These are phyloP conservation scores for Pachysandra terminalis DNA, from an alignment of 164 flowering plant genomes.

Conservation along the genomic window DNA sequence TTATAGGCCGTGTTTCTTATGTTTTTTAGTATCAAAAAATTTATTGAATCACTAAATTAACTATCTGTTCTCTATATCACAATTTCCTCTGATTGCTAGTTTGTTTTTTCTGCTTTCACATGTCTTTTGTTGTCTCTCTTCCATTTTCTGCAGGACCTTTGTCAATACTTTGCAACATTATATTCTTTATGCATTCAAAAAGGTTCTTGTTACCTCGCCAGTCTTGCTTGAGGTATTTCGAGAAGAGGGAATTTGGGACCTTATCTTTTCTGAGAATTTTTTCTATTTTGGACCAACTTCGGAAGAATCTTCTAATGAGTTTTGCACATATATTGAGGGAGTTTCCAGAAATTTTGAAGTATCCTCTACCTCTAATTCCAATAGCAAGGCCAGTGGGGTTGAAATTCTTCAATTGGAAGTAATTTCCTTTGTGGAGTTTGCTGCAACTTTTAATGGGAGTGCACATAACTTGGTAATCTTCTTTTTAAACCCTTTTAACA, in stretches of 20 bases:
- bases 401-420: constrained; percentile 70
- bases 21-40: background rate
- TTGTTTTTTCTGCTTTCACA: background rate
- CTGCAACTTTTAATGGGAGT: constrained; percentile 67
- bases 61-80: background rate
- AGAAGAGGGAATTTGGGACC: constrained; percentile 87
- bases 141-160: constrained; percentile 56
- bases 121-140: constrained; percentile 3
- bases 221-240: constrained; percentile 60
- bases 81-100: background rate
- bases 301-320: constrained; percentile 37
- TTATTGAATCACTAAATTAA: background rate
- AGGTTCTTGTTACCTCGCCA: constrained; percentile 61
- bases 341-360: constrained; percentile 13
- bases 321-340: constrained; percentile 15
- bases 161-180: constrained; percentile 55
- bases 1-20: background rate
- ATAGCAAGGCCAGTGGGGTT: constrained; percentile 27
- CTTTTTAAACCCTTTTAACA: background rate
- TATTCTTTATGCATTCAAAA: constrained; percentile 65
- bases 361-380: constrained; percentile 18
- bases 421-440: constrained; percentile 76
- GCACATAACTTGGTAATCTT: constrained; percentile 70
- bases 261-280: constrained; percentile 82
- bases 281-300: constrained; percentile 67